phyloP scores from a whole-genome alignment of 495 filamentous ascomycete species.

The Penicillium steckii region DNA sequence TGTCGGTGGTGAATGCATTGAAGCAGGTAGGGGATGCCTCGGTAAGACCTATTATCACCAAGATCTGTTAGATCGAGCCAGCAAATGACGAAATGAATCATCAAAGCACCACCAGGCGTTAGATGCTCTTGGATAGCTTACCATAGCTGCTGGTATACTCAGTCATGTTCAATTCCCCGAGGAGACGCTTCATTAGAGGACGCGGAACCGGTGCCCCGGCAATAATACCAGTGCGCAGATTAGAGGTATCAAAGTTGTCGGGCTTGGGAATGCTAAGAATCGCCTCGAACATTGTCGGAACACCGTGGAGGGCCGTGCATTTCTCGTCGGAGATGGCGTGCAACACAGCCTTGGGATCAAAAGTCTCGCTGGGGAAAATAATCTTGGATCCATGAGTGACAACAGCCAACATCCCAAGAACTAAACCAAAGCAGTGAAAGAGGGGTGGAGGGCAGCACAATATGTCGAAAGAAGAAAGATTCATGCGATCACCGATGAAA shows the following conservation, averaged over 20 bases:
- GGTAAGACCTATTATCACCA: constrained; percentile 64
- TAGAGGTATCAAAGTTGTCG: constrained; percentile 42
- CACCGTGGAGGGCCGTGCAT: constrained; percentile 70
- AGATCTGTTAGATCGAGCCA: not conserved
- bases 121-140: too few relatives aligned
- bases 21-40: constrained; percentile 71
- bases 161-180: constrained; percentile 60
- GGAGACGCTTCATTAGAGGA: constrained; percentile 61
- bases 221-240: constrained; percentile 64
- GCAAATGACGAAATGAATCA: not conserved
- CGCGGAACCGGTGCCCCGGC: constrained; percentile 66
- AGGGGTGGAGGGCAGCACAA: constrained; percentile 70
- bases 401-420: constrained; percentile 65
- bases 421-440: constrained; percentile 75
- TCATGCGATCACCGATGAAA: constrained; percentile 69
- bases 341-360: constrained; percentile 58
- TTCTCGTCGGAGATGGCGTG: constrained; percentile 59
- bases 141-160: constrained; percentile 70
- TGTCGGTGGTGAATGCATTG: constrained; percentile 66
- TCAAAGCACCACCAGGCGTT: too few relatives aligned
- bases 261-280: constrained; percentile 56
- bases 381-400: constrained; percentile 67
- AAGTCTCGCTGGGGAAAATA: constrained; percentile 63
- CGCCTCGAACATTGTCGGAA: constrained; percentile 71
- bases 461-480: constrained; percentile 57